Percentiles rank a stretch among this genome's conserved stretches.
phyloP scores from a whole-genome alignment of 148 eudicot genomes.

The Talinum fruticosum region DNA sequence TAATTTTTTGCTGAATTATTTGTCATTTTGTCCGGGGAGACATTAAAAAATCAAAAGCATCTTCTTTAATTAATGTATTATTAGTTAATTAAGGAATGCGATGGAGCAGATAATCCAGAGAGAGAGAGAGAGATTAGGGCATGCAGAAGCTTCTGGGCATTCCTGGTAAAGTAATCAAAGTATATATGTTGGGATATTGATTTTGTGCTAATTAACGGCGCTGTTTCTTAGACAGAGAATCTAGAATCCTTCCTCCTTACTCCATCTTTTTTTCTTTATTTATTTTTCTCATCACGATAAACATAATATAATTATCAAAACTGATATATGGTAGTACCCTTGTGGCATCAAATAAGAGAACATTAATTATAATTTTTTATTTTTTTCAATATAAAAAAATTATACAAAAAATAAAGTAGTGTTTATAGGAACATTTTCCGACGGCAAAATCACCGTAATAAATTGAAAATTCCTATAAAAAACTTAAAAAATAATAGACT shows the following conservation, averaged over 20 bases:
- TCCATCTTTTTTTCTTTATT: conserved; percentile 15
- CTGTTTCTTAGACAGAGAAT: conserved; percentile 15
- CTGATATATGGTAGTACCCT: too few species aligned
- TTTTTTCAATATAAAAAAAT: too few species aligned
- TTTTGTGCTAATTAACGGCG: conserved; percentile 14
- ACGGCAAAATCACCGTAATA: too few species aligned
- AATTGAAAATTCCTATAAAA: too few species aligned
- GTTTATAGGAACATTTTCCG: too few species aligned
- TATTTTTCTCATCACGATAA: not conserved
- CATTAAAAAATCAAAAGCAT: conserved; percentile 10
- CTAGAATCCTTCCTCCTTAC: conserved; percentile 23
- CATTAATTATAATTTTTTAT: too few species aligned
- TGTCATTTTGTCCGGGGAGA: conserved; percentile 15
- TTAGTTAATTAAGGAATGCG: not conserved
- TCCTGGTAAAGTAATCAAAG: not conserved
- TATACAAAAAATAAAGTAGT: too few species aligned
- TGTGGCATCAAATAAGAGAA: too few species aligned
- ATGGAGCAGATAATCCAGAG: not conserved
- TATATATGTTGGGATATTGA: conserved; percentile 13
- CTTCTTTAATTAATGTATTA: conserved; percentile 7
- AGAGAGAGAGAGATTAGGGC: conserved; percentile 14
- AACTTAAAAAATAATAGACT: too few species aligned
- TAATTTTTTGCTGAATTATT: not conserved
- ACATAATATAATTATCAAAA: too few species aligned
- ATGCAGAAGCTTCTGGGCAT: conserved; percentile 24